A percentile compares a stretch with the other conserved stretches of the same genome.
Evolutionary conservation across 257 asterid species (phyloP).

Genomic region (Striga asiatica): DNA sequence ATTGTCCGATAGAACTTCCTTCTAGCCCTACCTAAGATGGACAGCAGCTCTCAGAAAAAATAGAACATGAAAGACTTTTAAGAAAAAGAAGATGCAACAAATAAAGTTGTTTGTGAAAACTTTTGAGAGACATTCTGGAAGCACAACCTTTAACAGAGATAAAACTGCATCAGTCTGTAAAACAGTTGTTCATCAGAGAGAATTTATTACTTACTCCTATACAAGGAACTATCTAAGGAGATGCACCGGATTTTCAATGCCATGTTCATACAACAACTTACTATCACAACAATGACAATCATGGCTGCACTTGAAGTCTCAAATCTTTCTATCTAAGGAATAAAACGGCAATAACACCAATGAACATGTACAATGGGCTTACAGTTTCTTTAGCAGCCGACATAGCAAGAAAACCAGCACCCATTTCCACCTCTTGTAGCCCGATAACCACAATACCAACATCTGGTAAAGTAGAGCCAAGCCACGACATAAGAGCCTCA

Average conservation of each 20-base stretch:
- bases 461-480: constrained; percentile 58
- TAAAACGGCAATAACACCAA: neutral
- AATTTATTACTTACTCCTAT: no score
- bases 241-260: neutral
- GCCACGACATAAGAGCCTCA: constrained; percentile 81
- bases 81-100: neutral
- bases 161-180: no score
- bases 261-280: neutral
- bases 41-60: constrained; percentile 8
- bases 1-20: constrained; percentile 91
- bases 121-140: neutral
- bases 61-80: neutral
- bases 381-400: constrained; percentile 99
- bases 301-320: neutral
- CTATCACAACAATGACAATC: neutral
- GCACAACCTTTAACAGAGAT: neutral
- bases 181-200: no score
- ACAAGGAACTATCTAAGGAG: no score
- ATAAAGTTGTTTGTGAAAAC: no score
- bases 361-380: constrained; percentile 17
- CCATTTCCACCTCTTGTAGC: constrained; percentile 97
- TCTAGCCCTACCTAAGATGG: constrained; percentile 92
- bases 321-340: neutral
- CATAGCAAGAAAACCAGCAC: constrained; percentile 98
- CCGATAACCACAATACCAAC: constrained; percentile 90